Evolutionary conservation across 2,329 filamentous ascomycete genomes (phyloP), one percentile per base, ranked within the genome.

Genomic region (Ceratocystis colombiana): DNA sequence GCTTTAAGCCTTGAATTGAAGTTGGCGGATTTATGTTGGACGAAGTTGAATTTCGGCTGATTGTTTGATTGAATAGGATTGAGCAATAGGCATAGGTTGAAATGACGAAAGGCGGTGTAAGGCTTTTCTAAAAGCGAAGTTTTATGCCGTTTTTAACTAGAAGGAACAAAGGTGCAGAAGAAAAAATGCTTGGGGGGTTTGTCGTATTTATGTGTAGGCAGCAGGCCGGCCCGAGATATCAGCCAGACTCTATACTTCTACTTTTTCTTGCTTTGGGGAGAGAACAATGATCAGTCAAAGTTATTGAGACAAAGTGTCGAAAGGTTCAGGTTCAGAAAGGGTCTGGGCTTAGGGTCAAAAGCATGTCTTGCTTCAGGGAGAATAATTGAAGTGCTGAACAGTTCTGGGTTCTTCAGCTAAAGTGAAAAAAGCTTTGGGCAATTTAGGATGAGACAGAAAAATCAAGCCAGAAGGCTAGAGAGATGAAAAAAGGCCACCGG

Each of bases 311-410:
- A 48, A 62, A 7, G 8, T n/a, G 22, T 15, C 62, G 7, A 28
- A 64, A 30, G 28, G 37, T 12, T 41, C 12, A 41, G 37, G 10
- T 12, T 20, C 41, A 30, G 28, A 53, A 46, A 64, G 62, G 62
- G 62, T 64, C 62, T 64, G 17, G 37, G 62, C 62, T 64, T 64
- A 64, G 62, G 62, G 62, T 64, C 62, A 64, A 30, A 8, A 28
- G 55, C 55, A 28, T 59, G 25, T 45, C 41, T 62, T 20, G 59
- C 33, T 62, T 15, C n/a, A 44, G 59, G 33, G 48, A 53, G 28
- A 10, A 22, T 30, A n/a, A n/a, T 28, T 30, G 12, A 37, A 57
- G 12, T 41, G 37, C 37, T 41, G 37, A 41, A 41, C 10, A 57
- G 30, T 20, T 57, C 53, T 59, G 28, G 25, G 17, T n/a, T 62